Conservation (phyloP, 176 grass and related monocot species). For the Alopecurus myosuroides region DNA sequence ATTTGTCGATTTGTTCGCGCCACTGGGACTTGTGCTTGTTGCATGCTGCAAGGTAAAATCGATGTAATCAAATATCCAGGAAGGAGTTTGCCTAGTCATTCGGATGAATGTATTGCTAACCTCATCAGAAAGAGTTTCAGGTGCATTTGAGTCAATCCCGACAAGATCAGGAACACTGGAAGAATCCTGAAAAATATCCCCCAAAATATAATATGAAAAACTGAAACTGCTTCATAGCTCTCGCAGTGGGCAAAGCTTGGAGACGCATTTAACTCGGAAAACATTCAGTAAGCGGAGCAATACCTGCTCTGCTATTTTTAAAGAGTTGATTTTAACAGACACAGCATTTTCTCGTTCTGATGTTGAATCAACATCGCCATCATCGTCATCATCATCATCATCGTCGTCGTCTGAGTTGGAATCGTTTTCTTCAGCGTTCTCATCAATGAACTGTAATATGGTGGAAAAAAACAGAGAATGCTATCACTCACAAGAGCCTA, state of each 20-base stretch:
- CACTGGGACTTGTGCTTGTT: background rate
- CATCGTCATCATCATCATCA: slow-evolving; percentile 26
- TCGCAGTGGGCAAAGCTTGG: background rate
- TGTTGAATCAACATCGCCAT: background rate
- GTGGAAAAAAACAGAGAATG: background rate
- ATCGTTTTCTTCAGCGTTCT: slow-evolving; percentile 39
- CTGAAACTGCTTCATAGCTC: background rate
- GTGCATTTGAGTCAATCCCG: background rate
- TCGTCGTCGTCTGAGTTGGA: slow-evolving; percentile 31
- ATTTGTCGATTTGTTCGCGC: background rate
- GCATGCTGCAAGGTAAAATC: slow-evolving; percentile 12
- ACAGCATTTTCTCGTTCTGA: slow-evolving; percentile 16
- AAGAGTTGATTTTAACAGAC: slow-evolving; percentile 21
- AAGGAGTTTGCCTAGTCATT: background rate
- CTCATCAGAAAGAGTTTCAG: background rate
- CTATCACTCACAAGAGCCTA: background rate
- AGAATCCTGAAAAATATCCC: background rate
- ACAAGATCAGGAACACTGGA: background rate
- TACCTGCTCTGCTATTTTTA: slow-evolving; percentile 54
- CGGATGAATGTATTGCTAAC: background rate
- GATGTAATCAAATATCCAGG: background rate
- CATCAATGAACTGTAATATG: slow-evolving; percentile 57
- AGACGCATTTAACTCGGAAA: background rate
- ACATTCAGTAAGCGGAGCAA: background rate
- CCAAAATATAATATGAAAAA: background rate